Percentiles rank a stretch among this genome's conserved stretches.
Conservation (phyloP, 2,329 filamentous ascomycete species). For the Aureobasidium sp. region DNA sequence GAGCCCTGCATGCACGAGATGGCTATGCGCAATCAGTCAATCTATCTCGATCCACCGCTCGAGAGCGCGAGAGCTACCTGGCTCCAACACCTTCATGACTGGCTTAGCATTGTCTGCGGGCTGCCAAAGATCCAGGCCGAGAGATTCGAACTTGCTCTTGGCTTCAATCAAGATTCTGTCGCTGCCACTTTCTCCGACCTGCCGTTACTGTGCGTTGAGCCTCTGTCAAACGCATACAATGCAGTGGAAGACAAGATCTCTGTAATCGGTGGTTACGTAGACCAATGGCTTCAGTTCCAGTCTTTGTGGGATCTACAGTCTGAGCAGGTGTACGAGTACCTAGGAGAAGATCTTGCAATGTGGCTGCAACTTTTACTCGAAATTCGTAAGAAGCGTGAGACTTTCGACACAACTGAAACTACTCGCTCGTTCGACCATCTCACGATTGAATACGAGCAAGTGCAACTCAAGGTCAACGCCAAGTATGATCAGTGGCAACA, state of each 20-base stretch:
- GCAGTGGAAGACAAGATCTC: slow-evolving; percentile 76
- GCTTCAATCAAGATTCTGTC: slow-evolving; percentile 51
- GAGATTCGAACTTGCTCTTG: slow-evolving; percentile 81
- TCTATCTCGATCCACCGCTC: slow-evolving; percentile 89
- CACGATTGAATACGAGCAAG: slow-evolving; percentile 95
- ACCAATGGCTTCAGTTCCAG: slow-evolving; percentile 98
- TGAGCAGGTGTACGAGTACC: slow-evolving; percentile 85
- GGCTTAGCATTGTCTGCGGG: slow-evolving; percentile 89
- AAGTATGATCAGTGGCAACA: slow-evolving; percentile 99
- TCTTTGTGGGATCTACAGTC: slow-evolving; percentile 97
- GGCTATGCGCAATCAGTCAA: slow-evolving; percentile 95
- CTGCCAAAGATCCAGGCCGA: slow-evolving; percentile 91
- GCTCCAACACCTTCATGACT: slow-evolving; percentile 86
- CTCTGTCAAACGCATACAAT: slow-evolving; percentile 72
- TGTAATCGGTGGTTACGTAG: slow-evolving; percentile 77
- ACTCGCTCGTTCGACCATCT: slow-evolving; percentile 89
- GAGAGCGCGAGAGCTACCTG: slow-evolving; percentile 89
- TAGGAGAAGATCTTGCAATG: slow-evolving; percentile 83
- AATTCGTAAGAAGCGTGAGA: slow-evolving; percentile 88
- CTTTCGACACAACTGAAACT: slow-evolving; percentile 95
- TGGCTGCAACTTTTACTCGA: slow-evolving; percentile 97
- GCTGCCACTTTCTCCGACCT: slow-evolving; percentile 75
- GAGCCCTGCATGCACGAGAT: slow-evolving; percentile 79
- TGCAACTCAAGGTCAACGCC: slow-evolving; percentile 96
- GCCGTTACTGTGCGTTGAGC: slow-evolving; percentile 72